Evolutionary conservation across 2,329 filamentous ascomycete genomes (phyloP).

Genomic region (Trichoderma atrobrunneum): DNA sequence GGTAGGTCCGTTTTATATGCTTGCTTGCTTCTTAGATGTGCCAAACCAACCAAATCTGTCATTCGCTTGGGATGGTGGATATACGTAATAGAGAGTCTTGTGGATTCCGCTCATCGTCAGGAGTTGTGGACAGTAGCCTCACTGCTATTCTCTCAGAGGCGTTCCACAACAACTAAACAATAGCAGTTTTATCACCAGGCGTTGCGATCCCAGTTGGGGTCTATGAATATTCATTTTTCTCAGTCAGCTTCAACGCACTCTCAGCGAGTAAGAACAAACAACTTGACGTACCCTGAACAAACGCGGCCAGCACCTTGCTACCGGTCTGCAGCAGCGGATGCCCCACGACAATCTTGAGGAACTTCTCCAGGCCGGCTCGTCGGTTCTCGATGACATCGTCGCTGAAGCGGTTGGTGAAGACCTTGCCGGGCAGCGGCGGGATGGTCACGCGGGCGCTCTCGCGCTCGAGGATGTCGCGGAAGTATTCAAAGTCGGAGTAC

Average conservation of each 20-base stretch:
- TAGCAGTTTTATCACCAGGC: constrained; percentile 64
- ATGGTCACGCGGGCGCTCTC: constrained; percentile 94
- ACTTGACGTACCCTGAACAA: constrained; percentile 76
- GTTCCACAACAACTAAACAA: neutral
- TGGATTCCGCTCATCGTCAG: neutral
- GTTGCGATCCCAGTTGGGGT: constrained; percentile 88
- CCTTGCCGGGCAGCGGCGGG: constrained; percentile 91
- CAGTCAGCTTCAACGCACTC: neutral
- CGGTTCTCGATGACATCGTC: constrained; percentile 98
- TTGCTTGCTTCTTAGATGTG: neutral
- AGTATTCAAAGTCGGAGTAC: constrained; percentile 98
- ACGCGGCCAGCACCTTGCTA: constrained; percentile 91
- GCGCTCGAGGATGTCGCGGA: constrained; percentile 95
- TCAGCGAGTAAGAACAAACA: neutral
- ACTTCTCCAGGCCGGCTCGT: constrained; percentile 86
- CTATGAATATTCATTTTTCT: constrained; percentile 38
- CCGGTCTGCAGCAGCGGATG: constrained; percentile 96
- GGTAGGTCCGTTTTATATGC: neutral
- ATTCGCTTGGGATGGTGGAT: neutral
- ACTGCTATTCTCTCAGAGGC: neutral
- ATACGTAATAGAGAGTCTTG: neutral
- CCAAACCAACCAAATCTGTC: neutral
- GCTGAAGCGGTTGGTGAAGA: constrained; percentile 96
- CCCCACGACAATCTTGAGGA: constrained; percentile 94
- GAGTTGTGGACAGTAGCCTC: neutral